Evolutionary conservation across 331 rosid genomes (phyloP), one percentile per base, ranked within the genome.

Genomic region (Rhamnella rubrinervis): DNA sequence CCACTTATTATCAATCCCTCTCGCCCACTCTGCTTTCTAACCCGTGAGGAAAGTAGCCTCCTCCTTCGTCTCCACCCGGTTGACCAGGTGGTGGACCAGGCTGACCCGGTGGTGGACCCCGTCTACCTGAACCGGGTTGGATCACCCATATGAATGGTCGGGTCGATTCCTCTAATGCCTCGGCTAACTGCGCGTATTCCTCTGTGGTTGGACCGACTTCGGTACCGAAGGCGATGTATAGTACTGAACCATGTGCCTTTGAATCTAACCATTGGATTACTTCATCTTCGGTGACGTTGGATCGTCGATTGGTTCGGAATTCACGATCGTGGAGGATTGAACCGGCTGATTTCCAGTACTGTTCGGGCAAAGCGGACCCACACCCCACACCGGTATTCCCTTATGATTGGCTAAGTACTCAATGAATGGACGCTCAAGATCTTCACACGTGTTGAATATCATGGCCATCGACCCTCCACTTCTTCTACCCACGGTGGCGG

Each of bases 321-420:
- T 82, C 75, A 4, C 78, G 61, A n/a, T 87, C 95, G 10, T 37
- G 84, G 9, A 87, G 25, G 8, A 80, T 6, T 0, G 85, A 80
- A 51, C 83, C 84, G 0, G 52, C 11, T 0, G 91, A 78, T 1
- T 75, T 81, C 96, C 95, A 90, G 35, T 78, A 85, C 4, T 84
- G 78, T 12, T 82, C 90, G 0, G 96, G 96, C 21, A 87, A 40
- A 90, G 89, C 9, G 96, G 96, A 0, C 96, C 96, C 17, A 90
- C 87, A 1, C 86, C 90, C 88, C 89, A 90, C 1, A 85, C 87
- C 4, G 90, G 90, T 63, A 76, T 82, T 7, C 67, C 68, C 1
- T 74, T 47, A 7, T 74, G 77, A 12, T 55, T 23, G 0, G 73
- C 63, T 0, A 87, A 14, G 75, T 85, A 85, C 0, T 77, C 61